phyloP scores from a whole-genome alignment of 2,329 filamentous ascomycete species.

The Xylariaceae sp. region DNA sequence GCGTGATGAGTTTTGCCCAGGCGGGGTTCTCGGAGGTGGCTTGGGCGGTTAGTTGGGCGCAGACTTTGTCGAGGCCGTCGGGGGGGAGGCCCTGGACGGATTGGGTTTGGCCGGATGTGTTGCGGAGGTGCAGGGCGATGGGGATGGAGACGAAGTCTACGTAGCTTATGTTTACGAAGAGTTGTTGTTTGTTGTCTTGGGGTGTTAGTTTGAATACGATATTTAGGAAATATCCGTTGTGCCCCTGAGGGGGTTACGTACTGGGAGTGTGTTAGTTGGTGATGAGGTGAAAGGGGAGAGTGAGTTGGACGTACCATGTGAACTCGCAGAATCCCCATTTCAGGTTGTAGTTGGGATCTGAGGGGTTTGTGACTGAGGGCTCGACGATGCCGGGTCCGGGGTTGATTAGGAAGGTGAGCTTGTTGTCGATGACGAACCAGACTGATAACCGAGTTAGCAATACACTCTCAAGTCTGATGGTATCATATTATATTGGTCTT shows the following conservation, averaged over 20 bases:
- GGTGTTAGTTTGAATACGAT: background rate
- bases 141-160: conserved; percentile 70
- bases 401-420: conserved; percentile 65
- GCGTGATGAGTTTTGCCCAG: conserved; percentile 49
- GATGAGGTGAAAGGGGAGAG: background rate
- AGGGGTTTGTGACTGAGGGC: conserved; percentile 62
- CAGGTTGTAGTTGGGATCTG: conserved; percentile 56
- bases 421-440: conserved; percentile 60
- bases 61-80: conserved; percentile 44
- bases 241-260: background rate
- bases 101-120: conserved; percentile 40
- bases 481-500: background rate
- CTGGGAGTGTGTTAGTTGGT: background rate
- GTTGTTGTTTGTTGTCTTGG: conserved; percentile 55
- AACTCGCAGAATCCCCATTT: conserved; percentile 62
- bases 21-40: conserved; percentile 41
- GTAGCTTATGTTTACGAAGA: conserved; percentile 66
- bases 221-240: too few relatives aligned
- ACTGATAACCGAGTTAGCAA: conserved; percentile 30
- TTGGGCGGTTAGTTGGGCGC: conserved; percentile 41
- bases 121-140: conserved; percentile 51
- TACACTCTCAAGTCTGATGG: background rate
- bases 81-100: conserved; percentile 46
- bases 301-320: conserved; percentile 14
- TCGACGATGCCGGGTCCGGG: conserved; percentile 68